These are phyloP conservation scores for Trametes hirsuta DNA, from an alignment of 1,284 basidiomycete species.

Conservation along the genomic window DNA sequence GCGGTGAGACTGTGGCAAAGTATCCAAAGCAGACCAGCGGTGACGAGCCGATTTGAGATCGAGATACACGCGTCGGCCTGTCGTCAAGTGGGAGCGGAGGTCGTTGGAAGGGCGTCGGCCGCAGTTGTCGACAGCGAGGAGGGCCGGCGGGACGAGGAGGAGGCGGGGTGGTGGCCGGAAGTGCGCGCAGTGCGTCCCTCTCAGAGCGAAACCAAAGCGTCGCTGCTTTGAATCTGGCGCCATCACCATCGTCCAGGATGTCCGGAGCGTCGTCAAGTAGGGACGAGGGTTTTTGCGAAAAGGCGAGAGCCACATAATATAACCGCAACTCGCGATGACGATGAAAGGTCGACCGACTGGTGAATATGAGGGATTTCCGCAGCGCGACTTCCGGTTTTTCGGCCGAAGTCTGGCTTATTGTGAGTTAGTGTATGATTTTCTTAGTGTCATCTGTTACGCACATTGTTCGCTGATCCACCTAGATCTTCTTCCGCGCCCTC, in stretches of 20 bases:
- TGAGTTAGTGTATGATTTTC: too few species aligned
- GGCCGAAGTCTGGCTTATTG: neutral
- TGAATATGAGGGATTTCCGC: neutral
- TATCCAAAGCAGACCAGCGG: neutral
- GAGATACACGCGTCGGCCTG: neutral
- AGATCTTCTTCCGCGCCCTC: too few species aligned
- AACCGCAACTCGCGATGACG: neutral
- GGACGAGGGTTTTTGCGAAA: neutral
- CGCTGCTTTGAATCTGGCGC: neutral
- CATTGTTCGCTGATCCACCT: too few species aligned
- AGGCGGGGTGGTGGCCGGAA: neutral
- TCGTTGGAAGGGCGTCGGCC: neutral
- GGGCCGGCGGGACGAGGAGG: slow-evolving; percentile 2
- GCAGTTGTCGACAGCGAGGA: neutral
- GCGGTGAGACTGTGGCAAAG: slow-evolving; percentile 4
- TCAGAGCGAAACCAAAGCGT: neutral
- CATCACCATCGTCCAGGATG: neutral
- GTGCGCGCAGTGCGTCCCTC: neutral
- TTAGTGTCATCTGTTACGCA: too few species aligned
- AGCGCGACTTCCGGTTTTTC: neutral
- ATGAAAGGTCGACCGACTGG: neutral
- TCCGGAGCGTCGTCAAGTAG: neutral
- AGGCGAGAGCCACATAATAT: neutral
- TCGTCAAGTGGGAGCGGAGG: neutral
- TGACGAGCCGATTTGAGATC: neutral